These are phyloP conservation scores for Zalerion maritima DNA, from an alignment of 495 filamentous ascomycete genomes.

Conservation along the genomic window DNA sequence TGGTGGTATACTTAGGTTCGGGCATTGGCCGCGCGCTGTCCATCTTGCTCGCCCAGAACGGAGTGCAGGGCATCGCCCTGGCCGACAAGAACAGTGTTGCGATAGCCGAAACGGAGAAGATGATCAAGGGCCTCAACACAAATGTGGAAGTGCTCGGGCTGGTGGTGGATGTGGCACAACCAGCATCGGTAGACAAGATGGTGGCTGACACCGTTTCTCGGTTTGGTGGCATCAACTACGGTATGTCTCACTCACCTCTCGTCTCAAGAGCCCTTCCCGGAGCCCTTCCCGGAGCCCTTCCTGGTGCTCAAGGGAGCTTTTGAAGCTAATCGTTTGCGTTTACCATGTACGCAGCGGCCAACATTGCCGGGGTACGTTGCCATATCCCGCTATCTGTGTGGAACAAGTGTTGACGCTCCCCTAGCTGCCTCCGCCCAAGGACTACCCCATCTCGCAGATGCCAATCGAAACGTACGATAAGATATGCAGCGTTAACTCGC, in stretches of 20 bases:
- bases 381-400: too few relatives aligned
- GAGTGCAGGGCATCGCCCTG: constrained; percentile 1
- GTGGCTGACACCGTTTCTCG: background rate
- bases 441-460: constrained; percentile 1
- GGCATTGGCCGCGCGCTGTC: constrained; percentile 2
- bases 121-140: background rate
- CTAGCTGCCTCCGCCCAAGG: constrained; percentile 1
- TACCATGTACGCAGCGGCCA: too few relatives aligned
- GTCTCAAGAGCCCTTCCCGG: too few relatives aligned
- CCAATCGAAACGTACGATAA: constrained; percentile 1
- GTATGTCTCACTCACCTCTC: too few relatives aligned
- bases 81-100: constrained; percentile 1
- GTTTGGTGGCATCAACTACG: constrained; percentile 2
- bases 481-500: constrained; percentile 1
- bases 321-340: too few relatives aligned
- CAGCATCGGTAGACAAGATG: constrained; percentile 1
- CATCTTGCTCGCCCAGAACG: constrained; percentile 2
- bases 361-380: too few relatives aligned
- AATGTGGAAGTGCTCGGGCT: too few relatives aligned
- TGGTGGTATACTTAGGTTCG: constrained; percentile 1
- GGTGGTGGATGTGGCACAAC: constrained; percentile 1
- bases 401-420: too few relatives aligned
- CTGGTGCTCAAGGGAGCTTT: too few relatives aligned
- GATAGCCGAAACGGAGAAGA: background rate
- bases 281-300: too few relatives aligned